These are phyloP conservation scores for Bonia amplexicaulis DNA, from an alignment of 176 grass and related monocot species.

Conservation along the genomic window DNA sequence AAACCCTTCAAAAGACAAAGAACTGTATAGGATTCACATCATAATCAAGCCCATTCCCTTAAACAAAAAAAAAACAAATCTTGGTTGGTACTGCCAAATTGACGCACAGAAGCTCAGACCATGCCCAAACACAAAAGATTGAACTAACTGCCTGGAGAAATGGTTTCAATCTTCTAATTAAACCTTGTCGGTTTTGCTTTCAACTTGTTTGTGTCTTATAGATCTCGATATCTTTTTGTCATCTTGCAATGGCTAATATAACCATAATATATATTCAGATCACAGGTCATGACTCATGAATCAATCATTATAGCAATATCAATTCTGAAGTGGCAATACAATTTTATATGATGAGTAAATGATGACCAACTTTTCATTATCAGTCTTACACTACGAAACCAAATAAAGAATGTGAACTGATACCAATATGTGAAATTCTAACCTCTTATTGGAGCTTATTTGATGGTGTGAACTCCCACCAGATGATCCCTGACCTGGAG, in stretches of 20 bases:
- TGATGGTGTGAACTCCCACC: constrained; percentile 22
- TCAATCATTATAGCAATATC: neutral
- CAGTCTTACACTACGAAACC: neutral
- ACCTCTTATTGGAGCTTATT: constrained; percentile 57
- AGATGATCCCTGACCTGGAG: constrained; percentile 33
- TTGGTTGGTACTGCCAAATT: neutral
- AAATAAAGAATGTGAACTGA: neutral
- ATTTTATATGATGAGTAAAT: neutral
- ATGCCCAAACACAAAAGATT: neutral
- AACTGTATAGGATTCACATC: neutral
- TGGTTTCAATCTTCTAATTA: neutral
- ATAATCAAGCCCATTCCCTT: neutral
- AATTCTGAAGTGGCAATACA: neutral
- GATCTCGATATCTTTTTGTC: neutral
- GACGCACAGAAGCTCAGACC: neutral
- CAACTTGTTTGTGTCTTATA: neutral
- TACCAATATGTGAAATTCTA: neutral
- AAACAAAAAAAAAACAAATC: neutral
- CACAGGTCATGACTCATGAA: neutral
- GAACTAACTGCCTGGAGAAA: neutral
- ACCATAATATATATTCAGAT: neutral
- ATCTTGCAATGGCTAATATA: neutral
- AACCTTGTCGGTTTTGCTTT: neutral
- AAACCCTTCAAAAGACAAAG: neutral
- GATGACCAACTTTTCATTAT: neutral